A percentile compares a stretch with the other conserved stretches of the same genome.
Evolutionary conservation across 352 stramenopile genomes (phyloP).

Genomic region (Aphanomyces cochlioides): DNA sequence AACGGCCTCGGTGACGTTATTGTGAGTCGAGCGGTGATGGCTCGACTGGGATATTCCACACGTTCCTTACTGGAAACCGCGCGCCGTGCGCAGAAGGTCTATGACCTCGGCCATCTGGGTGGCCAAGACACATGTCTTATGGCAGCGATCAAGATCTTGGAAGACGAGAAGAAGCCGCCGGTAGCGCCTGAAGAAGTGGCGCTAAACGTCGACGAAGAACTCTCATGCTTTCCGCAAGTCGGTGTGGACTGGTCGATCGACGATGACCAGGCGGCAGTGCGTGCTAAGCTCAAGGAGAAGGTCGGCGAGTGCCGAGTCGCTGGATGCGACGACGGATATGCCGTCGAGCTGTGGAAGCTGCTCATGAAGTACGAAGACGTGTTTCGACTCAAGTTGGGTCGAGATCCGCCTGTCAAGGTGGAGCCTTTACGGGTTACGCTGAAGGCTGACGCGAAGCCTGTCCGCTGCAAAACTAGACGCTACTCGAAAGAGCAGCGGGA

Average conservation of each 20-base stretch:
- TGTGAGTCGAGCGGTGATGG: slow-evolving; percentile 4
- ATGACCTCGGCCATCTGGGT: slow-evolving; percentile 4
- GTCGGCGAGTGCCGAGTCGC: no score
- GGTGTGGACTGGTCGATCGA: neutral
- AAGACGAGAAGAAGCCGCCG: neutral
- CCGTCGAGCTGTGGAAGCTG: neutral
- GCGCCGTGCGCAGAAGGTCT: neutral
- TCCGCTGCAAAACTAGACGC: slow-evolving; percentile 24
- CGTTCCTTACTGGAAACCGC: neutral
- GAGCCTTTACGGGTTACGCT: slow-evolving; percentile 29
- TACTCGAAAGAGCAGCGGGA: slow-evolving; percentile 26
- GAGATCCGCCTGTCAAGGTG: slow-evolving; percentile 30
- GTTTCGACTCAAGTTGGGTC: slow-evolving; percentile 28
- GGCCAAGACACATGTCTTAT: neutral
- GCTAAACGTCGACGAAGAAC: slow-evolving; percentile 4
- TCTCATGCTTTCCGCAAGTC: neutral
- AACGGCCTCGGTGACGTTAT: slow-evolving; percentile 6
- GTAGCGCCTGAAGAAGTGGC: slow-evolving; percentile 4
- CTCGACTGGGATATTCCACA: neutral
- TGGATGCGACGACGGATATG: no score
- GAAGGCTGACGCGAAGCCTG: slow-evolving; percentile 25
- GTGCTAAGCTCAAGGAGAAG: slow-evolving; percentile 10
- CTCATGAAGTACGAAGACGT: slow-evolving; percentile 13
- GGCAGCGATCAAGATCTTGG: neutral
- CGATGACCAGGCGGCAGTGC: neutral